Base-by-base conservation (phyloP, 139 green algal genomes). In the Coccomyxa sp. region DNA sequence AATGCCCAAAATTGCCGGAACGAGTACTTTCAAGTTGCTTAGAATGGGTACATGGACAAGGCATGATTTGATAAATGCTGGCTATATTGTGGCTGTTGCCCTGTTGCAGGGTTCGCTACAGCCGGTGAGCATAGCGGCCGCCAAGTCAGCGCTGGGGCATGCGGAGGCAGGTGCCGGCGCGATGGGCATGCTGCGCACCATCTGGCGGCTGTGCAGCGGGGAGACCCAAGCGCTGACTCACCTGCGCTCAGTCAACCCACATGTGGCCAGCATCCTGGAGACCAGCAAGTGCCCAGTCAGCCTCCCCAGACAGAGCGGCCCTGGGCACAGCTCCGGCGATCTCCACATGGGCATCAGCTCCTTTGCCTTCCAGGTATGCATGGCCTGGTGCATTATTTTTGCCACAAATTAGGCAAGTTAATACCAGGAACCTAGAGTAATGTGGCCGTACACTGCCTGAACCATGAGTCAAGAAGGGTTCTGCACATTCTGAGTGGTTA, bases 321-420 rank as follows among this genome's bases (percentile, higher is more conserved):
- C 84, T 13, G 80, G 63, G 25, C 51, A 58, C 10, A 23, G 27
- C 13, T 58, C 0, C 0, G 58, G 13, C 25, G n/a, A n/a, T 11
- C 82, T 28, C 68, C 76, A 89, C 14, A 83, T 79, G 21, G 93
- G 93, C 28, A 84, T 95, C 31, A 95, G 91, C 84, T 87, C 88
- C 67, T 97, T 97, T 88, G 93, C 93, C 27, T 97, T 96, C 86
- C 93, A 96, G 74, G 84, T 83, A 60, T 25, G 51, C 76, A 31
- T 17, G 32, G 38, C 38, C 38, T 51, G 38, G 38, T 51, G 38
- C 38, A 51, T 51, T 51, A 7, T 7, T 11, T 7, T 51, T 7
- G 38, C 38, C 38, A 51, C 38, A 51, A 51, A 51, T 51, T 7
- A 51, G 38, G 38, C 38, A 7, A 51, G 7, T 51, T 7, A 51